A percentile compares a stretch with the other conserved stretches of the same genome.
phyloP scores from a whole-genome alignment of 257 asterid genomes.

The Solanum verrucosum region DNA sequence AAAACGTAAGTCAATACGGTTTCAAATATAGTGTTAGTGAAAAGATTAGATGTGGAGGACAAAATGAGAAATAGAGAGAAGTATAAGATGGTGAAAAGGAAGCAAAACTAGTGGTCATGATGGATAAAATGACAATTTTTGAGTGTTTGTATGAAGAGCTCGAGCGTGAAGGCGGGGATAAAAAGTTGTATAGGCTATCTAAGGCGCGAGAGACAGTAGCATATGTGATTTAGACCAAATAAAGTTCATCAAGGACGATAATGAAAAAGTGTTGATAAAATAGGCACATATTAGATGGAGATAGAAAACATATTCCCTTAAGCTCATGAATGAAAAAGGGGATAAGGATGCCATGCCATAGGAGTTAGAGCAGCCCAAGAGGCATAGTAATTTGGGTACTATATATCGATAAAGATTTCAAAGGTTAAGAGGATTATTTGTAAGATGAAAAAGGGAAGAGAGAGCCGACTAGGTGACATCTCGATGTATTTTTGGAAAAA shows the following conservation, averaged over 20 bases:
- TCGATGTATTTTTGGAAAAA: too few species aligned
- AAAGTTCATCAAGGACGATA: background rate
- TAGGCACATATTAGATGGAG: background rate
- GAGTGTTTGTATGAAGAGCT: background rate
- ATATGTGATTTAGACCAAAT: background rate
- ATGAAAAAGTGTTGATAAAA: background rate
- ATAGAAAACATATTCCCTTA: background rate
- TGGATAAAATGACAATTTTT: background rate
- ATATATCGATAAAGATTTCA: background rate
- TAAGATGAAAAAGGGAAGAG: background rate
- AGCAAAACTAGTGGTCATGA: background rate
- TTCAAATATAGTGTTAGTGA: background rate
- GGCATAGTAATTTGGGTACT: background rate
- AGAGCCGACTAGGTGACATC: background rate
- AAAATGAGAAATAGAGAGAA: background rate
- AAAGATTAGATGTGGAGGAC: background rate
- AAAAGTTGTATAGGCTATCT: background rate
- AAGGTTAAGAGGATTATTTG: background rate
- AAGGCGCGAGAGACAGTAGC: background rate
- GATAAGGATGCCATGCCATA: background rate
- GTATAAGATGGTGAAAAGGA: background rate
- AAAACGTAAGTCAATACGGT: background rate
- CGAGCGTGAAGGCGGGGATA: background rate
- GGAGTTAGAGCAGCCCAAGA: background rate
- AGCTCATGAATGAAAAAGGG: background rate